Evolutionary conservation across 2,329 filamentous ascomycete species (phyloP), one percentile per base, ranked within the genome.

Genomic region (Hyphodiscus sp.): DNA sequence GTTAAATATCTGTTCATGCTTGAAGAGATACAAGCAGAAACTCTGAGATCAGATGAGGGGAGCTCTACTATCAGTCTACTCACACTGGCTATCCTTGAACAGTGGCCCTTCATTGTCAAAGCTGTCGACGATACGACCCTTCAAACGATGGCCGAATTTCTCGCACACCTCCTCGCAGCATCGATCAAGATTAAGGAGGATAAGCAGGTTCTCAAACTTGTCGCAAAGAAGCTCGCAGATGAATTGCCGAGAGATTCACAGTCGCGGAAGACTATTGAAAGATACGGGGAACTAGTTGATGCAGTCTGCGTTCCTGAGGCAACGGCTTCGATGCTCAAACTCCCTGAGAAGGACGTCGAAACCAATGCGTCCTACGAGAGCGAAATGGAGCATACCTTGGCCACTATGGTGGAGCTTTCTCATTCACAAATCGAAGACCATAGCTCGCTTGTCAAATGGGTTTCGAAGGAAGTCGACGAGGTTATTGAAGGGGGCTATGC

Each of bases 1-100:
- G 85, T 95, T 64, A 95, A 90, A 66, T 92, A 96, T 64, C 82
- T 94, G 26, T 87, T 94, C 56, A 74, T 83, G 64, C 69, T 89
- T 23, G 77, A 83, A 51, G 76, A 81, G 42, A 60, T 79, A 1
- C 60, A 70, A 55, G 68, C 71, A 51, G 68, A 74, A 44, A 61
- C 73, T 60, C 68, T 61, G 49, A 47, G 54, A 13, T 63, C 62
- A 44, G 58, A 67, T 42, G 60, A 53, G 56, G 52, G 70, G n/a
- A 58, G 66, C n/a, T 61, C 61, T 46, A 65, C 72, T 29, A 68
- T 81, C 11, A 90, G 87, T 60, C 76, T 90, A 18, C 64, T 96
- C 2, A 74, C 83, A 11, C 77, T 89, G 60, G 80, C 84, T 0
- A 74, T 95, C 19, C 72, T 81, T 2, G 91, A 96, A 67, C 91